Evolutionary conservation across 1,284 basidiomycete species (phyloP), one percentile per base, ranked within the genome.

Genomic region (Microbotryum saponariae): DNA sequence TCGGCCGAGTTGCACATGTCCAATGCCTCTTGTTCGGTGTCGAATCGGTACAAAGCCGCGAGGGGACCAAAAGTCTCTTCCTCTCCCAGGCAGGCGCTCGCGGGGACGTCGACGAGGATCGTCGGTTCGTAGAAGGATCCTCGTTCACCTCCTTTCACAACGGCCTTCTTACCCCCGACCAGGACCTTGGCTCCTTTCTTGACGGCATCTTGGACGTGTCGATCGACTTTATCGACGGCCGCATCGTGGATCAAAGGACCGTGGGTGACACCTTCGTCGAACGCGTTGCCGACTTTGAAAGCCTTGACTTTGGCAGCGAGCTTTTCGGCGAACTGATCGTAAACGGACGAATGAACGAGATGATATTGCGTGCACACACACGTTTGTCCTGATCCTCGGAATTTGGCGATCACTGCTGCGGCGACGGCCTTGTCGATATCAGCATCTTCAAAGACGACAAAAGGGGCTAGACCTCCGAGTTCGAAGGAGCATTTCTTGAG

Each of bases 401-500:
- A 97, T 77, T 98, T 98, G 82, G 58, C 63, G 16, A 61, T 59
- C 21, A 66, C 59, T 18, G 62, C 64, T 9, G 64, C 66, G 31
- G 87, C 85, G 20, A 97, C 89, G 44, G 94, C 94, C 55, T 86
- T 85, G 63, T 92, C 88, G 57, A 98, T 82, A 74, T 97, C 86
- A 0, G 92, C 92, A 72, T 97, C 94, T 64, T 92, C 89, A 74
- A 98, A 97, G 9, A 98, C 91, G 67, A 94, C 93, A 76, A 93
- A 94, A 0, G 91, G 87, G 0, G 89, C 83, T 66, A 93, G 97
- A 56, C 92, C 92, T 12, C 51, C 51, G 31, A 56, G 54, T 50
- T 65, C 64, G 37, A 65, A 60, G 46, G 54, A 60, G 37, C 63
- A 51, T 85, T 97, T 97, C 77, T 98, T 97, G 70, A 97, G 75